Conservation (phyloP, 768 basidiomycete species). For the Mycena vitilis region DNA sequence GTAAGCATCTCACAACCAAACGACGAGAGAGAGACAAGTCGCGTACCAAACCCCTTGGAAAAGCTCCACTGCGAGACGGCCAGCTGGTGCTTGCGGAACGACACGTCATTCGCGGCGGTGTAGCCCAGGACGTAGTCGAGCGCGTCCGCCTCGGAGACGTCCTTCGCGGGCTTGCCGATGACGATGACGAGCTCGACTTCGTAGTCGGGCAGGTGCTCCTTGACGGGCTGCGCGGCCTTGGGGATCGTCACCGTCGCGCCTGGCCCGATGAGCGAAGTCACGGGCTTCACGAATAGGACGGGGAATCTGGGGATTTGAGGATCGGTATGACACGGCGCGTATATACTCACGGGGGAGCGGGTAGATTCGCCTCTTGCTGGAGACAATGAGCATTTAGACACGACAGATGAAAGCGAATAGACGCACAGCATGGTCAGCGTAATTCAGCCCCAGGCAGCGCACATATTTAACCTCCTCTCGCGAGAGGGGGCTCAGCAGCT, state of each 20-base stretch:
- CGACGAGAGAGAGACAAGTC: no score
- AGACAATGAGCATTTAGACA: background rate
- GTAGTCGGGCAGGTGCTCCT: conserved; percentile 82
- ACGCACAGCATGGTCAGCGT: conserved; percentile 83
- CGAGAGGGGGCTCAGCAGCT: conserved; percentile 76
- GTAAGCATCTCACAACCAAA: background rate
- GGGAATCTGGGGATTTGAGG: conserved; percentile 60
- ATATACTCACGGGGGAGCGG: conserved; percentile 67
- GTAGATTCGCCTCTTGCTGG: conserved; percentile 75
- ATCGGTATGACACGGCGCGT: background rate
- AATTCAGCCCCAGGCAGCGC: conserved; percentile 84
- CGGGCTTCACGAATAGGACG: conserved; percentile 84
- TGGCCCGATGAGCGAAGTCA: conserved; percentile 77
- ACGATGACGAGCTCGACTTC: conserved; percentile 87
- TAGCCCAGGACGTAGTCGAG: conserved; percentile 90
- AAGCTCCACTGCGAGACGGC: conserved; percentile 88
- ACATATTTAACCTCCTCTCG: conserved; percentile 75
- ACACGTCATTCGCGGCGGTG: conserved; percentile 83
- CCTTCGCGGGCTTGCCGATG: conserved; percentile 83
- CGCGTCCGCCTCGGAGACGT: conserved; percentile 84
- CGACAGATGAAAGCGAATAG: background rate
- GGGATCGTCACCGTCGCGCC: conserved; percentile 75
- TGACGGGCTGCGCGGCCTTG: conserved; percentile 72
- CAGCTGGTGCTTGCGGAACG: conserved; percentile 86
- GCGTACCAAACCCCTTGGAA: conserved; percentile 85